Evolutionary conservation across 306 rosid genomes (phyloP).

Genomic region (Chamaecrista fasciculata): DNA sequence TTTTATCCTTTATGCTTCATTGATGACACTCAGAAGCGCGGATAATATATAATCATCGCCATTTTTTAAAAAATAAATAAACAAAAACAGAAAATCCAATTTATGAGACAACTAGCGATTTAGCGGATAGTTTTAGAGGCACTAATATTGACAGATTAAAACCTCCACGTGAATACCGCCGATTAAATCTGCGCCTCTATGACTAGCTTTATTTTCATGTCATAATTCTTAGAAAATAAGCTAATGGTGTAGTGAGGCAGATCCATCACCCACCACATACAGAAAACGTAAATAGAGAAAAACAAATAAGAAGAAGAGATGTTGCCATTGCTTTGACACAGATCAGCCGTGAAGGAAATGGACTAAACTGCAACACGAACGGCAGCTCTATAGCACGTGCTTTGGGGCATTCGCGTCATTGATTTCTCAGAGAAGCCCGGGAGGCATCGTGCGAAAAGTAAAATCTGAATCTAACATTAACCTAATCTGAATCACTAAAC

Average conservation of each 20-base stretch:
- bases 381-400: constrained; percentile 32
- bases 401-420: constrained; percentile 35
- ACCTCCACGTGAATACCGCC: constrained; percentile 85
- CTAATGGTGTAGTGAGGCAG: constrained; percentile 27
- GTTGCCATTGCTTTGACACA: constrained; percentile 40
- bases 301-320: neutral
- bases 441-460: constrained; percentile 35
- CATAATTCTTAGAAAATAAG: neutral
- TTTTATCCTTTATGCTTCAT: constrained; percentile 46
- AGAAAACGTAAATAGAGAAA: neutral
- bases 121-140: constrained; percentile 82
- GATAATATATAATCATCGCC: constrained; percentile 53
- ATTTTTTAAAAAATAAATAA: neutral
- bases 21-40: constrained; percentile 63
- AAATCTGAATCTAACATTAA: neutral
- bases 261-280: neutral
- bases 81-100: no score
- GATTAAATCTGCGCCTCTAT: constrained; percentile 53
- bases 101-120: neutral
- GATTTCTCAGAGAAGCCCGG: constrained; percentile 32
- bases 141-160: constrained; percentile 47
- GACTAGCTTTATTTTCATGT: constrained; percentile 25
- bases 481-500: neutral
- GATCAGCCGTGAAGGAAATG: constrained; percentile 16
- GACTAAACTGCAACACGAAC: constrained; percentile 44